A percentile compares a stretch with the other conserved stretches of the same genome.
Evolutionary conservation across 352 stramenopile genomes (phyloP).

Genomic region (Pythium sukuiense): DNA sequence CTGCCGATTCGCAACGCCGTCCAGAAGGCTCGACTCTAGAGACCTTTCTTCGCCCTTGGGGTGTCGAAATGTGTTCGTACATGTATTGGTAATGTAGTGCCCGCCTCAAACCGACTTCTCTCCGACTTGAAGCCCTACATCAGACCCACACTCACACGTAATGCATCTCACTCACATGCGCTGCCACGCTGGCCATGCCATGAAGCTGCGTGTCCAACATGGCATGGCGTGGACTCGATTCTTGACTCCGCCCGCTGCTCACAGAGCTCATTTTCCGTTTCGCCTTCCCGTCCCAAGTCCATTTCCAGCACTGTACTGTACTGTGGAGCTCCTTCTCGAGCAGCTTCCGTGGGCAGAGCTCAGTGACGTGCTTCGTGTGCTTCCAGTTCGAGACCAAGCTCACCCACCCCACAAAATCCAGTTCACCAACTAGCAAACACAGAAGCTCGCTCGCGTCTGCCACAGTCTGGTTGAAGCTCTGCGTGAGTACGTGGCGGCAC

Average conservation of each 20-base stretch:
- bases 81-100: background rate
- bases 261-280: background rate
- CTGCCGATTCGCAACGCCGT: conserved; percentile 46
- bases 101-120: background rate
- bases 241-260: background rate
- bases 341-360: background rate
- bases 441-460: background rate
- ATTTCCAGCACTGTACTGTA: background rate
- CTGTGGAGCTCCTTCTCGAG: background rate
- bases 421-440: background rate
- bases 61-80: background rate
- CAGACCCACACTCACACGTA: background rate
- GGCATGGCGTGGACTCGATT: too few species aligned
- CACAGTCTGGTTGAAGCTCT: background rate
- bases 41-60: background rate
- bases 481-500: background rate
- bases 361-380: background rate
- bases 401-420: background rate
- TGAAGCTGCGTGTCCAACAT: too few species aligned
- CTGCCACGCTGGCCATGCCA: too few species aligned
- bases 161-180: background rate
- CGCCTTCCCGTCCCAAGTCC: background rate
- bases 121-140: background rate
- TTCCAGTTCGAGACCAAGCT: background rate
- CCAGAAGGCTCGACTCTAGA: background rate